Percentiles rank a stretch among this genome's conserved stretches.
phyloP scores from a whole-genome alignment of 2,329 filamentous ascomycete species.

The Monilinia fructigena region DNA sequence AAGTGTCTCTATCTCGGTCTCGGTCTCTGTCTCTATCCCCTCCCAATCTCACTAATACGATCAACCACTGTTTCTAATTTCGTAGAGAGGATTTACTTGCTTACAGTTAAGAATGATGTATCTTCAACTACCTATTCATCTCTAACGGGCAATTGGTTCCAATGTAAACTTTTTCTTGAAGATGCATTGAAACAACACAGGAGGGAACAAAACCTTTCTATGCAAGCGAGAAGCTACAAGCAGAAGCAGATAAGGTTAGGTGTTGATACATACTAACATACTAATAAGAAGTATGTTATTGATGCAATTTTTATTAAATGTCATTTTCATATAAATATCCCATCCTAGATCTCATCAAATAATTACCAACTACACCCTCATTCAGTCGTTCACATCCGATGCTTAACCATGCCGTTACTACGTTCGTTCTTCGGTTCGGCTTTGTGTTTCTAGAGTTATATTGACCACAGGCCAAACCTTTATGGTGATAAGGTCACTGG shows the following conservation, averaged over 20 bases:
- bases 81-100: slow-evolving; percentile 6
- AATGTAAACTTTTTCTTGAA: too few species aligned
- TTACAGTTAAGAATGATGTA: slow-evolving; percentile 1
- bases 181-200: too few species aligned
- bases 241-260: too few species aligned
- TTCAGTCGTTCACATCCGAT: background rate
- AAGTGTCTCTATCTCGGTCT: background rate
- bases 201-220: too few species aligned
- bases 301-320: too few species aligned
- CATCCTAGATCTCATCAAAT: background rate
- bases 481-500: background rate
- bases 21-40: too few species aligned
- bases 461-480: background rate
- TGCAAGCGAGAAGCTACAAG: too few species aligned
- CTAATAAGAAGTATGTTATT: too few species aligned
- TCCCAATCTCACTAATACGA: too few species aligned
- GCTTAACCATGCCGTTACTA: background rate
- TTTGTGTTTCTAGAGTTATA: background rate
- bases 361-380: background rate
- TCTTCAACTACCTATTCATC: background rate
- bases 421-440: background rate
- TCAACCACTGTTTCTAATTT: slow-evolving; percentile 6
- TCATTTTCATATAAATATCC: too few species aligned
- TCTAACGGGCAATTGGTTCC: slow-evolving; percentile 1
- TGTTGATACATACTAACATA: too few species aligned